Conservation (phyloP, 2,329 filamentous ascomycete genomes). For the Fusarium secorum region DNA sequence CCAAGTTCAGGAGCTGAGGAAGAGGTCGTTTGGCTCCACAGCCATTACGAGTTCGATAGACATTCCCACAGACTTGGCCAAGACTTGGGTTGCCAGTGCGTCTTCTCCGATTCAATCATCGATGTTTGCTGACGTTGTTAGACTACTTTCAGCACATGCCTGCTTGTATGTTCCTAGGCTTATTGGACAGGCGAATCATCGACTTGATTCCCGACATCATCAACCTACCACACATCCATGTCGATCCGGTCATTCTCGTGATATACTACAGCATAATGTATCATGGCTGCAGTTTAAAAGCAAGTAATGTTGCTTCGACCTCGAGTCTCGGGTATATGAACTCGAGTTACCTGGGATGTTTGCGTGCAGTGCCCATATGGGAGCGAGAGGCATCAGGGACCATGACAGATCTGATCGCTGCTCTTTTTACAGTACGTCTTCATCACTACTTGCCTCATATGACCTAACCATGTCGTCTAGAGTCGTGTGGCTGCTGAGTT, state of each 20-base stretch:
- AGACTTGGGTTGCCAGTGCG: conserved; percentile 42
- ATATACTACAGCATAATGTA: conserved; percentile 46
- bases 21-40: conserved; percentile 29
- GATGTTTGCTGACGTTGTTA: neutral
- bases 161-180: conserved; percentile 41
- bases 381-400: conserved; percentile 44
- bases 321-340: conserved; percentile 35
- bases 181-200: conserved; percentile 41
- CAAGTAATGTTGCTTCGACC: conserved; percentile 26
- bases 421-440: conserved; percentile 39
- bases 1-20: conserved; percentile 39
- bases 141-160: conserved; percentile 45
- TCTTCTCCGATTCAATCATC: neutral
- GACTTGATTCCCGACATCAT: conserved; percentile 45
- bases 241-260: conserved; percentile 43
- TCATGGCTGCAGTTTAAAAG: conserved; percentile 39
- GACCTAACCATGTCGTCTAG: conserved; percentile 12
- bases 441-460: rapidly evolving
- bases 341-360: conserved; percentile 41
- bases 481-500: conserved; percentile 43
- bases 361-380: conserved; percentile 44
- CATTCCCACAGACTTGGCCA: conserved; percentile 42
- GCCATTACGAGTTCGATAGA: conserved; percentile 38
- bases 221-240: conserved; percentile 41
- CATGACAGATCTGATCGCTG: conserved; percentile 43